Base-by-base conservation (phyloP, 1,284 basidiomycete genomes). In the Coniophora puteana region DNA sequence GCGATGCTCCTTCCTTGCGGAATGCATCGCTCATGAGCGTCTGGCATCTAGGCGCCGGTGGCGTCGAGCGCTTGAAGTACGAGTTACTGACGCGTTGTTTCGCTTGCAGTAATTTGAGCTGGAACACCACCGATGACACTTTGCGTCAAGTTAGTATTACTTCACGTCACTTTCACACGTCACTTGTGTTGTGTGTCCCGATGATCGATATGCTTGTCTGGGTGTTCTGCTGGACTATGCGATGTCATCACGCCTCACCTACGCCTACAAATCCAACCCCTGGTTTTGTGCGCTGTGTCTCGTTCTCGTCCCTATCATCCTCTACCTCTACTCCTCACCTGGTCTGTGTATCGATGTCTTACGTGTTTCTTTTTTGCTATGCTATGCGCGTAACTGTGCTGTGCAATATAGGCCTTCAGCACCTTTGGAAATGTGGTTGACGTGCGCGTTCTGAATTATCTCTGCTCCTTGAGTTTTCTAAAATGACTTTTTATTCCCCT, bases 81-180 rank as follows among this genome's bases (percentile, higher is more conserved):
- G n/a, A n/a, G n/a, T n/a, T n/a, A n/a, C n/a, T n/a, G n/a, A n/a
- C n/a, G n/a, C n/a, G n/a, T n/a, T 62, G 64, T 59, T 54, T 54
- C 51, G 62, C 61, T 54, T 74, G 66, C 80, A 89, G 85, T 73
- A 89, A 89, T 79, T 74, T 89, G 76, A 88, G 85, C 75, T 89
- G 91, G 91, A 91, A 89, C 80, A 93, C 91, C 66, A 93, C 81
- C 62, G 91, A 93, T 79, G 90, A 93, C 43, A 80, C 79, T 49
- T 77, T 94, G 57, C 80, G 81, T 67, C 68, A 80, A 74, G 90
- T 92, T 76, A 83, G 85, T 88, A 53, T 74, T 68, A 58, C 68
- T 61, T 61, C 51, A 54, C 51, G 36, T 54, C 60, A 55, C 54
- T 54, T 47, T 57, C 58, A 59, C 59, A 53, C 53, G 62, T 56